Base-by-base conservation (phyloP, 2,329 filamentous ascomycete species). In the Alternaria angustiovoidea region DNA sequence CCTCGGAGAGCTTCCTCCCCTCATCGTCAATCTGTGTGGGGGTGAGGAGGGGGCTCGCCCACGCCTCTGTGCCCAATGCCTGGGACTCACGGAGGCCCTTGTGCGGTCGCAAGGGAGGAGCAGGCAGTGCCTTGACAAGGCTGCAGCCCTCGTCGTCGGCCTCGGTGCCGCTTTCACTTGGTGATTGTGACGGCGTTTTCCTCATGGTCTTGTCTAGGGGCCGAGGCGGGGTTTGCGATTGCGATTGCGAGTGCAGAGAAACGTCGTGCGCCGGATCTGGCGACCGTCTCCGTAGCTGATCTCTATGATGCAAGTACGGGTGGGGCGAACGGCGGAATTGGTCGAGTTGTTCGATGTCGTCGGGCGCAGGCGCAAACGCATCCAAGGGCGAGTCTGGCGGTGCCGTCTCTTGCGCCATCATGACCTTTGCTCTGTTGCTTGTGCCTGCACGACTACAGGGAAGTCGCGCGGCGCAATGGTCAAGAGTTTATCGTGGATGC, bases 151-250 rank as follows among this genome's bases (percentile, higher is more conserved):
- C 94, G 80, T 98, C 94, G 72, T 97, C 94, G 39, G 94, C 94
- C 76, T 98, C 94, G 18, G 94, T 96, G 24, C 94, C 94, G 76
- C 93, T 97, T 68, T 97, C 94, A 77, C 92, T 97, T 11, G 87
- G 87, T 38, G 75, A 77, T 36, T 70, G 72, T 9, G 74, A 73
- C 11, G 52, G 39, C n/a, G 46, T 42, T 65, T 72, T 77, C 57
- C 73, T 68, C 63, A 65, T 65, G 61, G 67, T 66, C 56, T 62
- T 56, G 49, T 64, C 57, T 16, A 68, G 61, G 22, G 67, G 61
- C 16, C 55, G 58, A 32, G 64, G 61, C 18, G 59, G 52, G 26
- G 54, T 51, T 38, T 57, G 64, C n/a, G 68, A 62, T 28, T 53
- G 61, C 69, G 46, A 61, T 20, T 53, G 61, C 69, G 46, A 62